These are phyloP conservation scores for Pisolithus thermaeus DNA, from an alignment of 1,284 basidiomycete species.

Conservation along the genomic window DNA sequence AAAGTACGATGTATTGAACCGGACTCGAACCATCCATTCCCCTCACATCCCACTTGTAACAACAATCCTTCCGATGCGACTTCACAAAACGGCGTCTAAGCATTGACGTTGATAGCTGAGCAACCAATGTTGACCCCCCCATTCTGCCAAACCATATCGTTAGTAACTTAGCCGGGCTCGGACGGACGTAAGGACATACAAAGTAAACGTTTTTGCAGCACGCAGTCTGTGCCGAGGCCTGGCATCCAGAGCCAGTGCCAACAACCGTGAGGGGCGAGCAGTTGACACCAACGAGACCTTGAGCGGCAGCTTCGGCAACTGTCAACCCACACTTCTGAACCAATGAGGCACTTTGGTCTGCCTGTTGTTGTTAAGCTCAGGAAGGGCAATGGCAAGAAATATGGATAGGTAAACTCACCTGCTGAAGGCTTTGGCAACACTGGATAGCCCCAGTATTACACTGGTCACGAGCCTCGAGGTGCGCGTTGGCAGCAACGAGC, in stretches of 20 bases:
- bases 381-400: background rate
- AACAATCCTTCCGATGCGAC: no score
- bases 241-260: background rate
- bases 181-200: background rate
- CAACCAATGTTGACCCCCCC: background rate
- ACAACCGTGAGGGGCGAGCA: background rate
- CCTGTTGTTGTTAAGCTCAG: background rate
- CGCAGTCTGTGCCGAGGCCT: background rate
- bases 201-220: background rate
- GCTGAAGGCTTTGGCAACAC: conserved; percentile 9
- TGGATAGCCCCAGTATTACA: conserved; percentile 7
- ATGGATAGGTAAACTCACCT: background rate
- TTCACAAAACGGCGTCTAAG: no score
- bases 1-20: no score
- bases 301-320: background rate
- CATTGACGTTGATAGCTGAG: background rate
- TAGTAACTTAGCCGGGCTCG: background rate
- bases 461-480: conserved; percentile 4
- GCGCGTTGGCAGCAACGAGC: conserved; percentile 8
- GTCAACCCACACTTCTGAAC: background rate
- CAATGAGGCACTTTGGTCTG: background rate
- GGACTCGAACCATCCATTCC: no score
- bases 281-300: background rate
- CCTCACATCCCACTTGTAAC: no score
- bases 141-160: background rate